Percentiles rank a stretch among this genome's conserved stretches.
phyloP scores from a whole-genome alignment of 2,329 filamentous ascomycete species.

The Sarocladium brachiariae region DNA sequence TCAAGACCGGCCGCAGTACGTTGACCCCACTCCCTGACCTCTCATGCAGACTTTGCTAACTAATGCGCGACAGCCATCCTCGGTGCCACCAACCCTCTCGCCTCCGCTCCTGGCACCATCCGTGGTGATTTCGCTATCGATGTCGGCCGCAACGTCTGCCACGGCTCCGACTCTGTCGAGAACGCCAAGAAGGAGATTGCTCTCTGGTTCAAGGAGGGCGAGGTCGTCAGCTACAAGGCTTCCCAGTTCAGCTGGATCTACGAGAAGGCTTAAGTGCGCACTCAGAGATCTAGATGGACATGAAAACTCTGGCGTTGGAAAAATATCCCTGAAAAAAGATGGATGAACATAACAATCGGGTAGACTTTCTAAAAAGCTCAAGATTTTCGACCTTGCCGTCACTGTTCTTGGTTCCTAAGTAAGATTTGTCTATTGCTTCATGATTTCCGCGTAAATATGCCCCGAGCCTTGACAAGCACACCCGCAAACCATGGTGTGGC shows the following conservation, averaged over 20 bases:
- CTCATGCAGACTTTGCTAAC: constrained; percentile 2
- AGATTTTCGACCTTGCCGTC: background rate
- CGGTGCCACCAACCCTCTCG: constrained; percentile 97
- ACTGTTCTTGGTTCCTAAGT: too few relatives aligned
- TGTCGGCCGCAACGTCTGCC: constrained; percentile 94
- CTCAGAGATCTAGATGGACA: background rate
- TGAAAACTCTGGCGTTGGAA: background rate
- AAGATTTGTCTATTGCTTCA: too few relatives aligned
- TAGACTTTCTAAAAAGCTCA: constrained; percentile 1
- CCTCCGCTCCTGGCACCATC: constrained; percentile 94
- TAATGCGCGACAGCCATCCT: constrained; percentile 58
- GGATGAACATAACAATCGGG: background rate
- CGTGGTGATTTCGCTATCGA: constrained; percentile 84
- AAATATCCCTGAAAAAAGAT: constrained; percentile 1
- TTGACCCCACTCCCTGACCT: constrained; percentile 16
- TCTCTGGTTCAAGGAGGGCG: constrained; percentile 91
- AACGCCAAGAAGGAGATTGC: constrained; percentile 99
- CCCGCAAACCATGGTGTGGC: constrained; percentile 88
- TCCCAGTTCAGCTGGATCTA: constrained; percentile 91
- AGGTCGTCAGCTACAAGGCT: constrained; percentile 79
- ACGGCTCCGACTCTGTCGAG: constrained; percentile 98
- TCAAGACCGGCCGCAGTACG: constrained; percentile 94
- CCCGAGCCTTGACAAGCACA: constrained; percentile 39
- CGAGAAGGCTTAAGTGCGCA: constrained; percentile 62
- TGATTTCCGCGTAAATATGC: background rate